Conservation (phyloP, 139 green algal genomes). For the Yamagishiella unicocca region DNA sequence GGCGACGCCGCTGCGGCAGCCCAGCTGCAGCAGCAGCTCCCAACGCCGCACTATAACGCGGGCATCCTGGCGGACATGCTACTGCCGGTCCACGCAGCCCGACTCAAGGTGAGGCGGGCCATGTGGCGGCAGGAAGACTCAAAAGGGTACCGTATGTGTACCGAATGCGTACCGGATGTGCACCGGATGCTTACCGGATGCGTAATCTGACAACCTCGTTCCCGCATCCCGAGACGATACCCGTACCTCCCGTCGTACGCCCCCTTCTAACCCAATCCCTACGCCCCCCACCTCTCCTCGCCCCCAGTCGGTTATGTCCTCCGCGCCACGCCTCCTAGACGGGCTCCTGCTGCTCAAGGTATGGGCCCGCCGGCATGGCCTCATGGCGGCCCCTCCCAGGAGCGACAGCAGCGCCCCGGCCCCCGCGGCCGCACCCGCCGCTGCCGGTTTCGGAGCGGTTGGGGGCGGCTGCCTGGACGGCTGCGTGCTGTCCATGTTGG, state of each 20-base stretch:
- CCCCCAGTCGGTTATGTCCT: conserved; percentile 50
- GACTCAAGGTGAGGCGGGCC: neutral
- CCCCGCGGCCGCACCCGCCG: neutral
- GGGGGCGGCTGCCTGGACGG: conserved; percentile 67
- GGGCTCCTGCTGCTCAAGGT: conserved; percentile 77
- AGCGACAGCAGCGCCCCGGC: neutral
- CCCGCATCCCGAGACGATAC: no score
- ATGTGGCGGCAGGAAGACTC: no score
- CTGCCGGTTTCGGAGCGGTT: neutral
- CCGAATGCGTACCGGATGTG: no score
- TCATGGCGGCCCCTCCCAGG: conserved; percentile 27
- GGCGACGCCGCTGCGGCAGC: neutral
- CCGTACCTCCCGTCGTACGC: no score
- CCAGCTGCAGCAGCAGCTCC: conserved; percentile 47
- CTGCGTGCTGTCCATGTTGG: conserved; percentile 68
- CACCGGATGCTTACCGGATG: no score
- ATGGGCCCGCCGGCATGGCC: conserved; percentile 73
- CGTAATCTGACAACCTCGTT: no score
- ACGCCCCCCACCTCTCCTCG: no score
- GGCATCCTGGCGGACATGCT: conserved; percentile 74
- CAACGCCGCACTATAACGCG: conserved; percentile 85
- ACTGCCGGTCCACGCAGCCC: conserved; percentile 43
- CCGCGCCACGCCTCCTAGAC: conserved; percentile 57
- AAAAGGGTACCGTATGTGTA: no score
- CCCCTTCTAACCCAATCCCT: no score